Conservation (phyloP, 1,139 yeast genomes). For the Scheffersomyces illinoinensis region DNA sequence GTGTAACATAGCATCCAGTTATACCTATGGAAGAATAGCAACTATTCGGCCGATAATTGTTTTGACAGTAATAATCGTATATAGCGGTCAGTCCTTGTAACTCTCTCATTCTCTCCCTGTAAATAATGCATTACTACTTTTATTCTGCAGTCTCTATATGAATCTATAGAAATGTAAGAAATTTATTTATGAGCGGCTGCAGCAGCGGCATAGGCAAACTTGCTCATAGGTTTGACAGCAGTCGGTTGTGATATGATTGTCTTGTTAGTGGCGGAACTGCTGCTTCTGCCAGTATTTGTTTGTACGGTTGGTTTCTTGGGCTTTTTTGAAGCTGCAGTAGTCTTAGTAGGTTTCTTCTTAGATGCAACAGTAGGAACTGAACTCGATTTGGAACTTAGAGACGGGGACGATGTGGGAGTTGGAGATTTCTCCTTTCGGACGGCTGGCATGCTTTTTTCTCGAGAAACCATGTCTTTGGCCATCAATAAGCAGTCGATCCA, state of each 20-base stretch:
- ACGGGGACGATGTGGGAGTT: neutral
- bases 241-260: conserved; percentile 10
- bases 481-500: conserved; percentile 50
- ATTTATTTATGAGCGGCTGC: conserved; percentile 36
- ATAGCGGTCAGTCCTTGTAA: neutral
- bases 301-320: neutral
- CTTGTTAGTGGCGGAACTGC: neutral
- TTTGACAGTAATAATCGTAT: neutral
- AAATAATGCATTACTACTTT: neutral
- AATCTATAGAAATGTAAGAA: neutral
- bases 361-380: neutral
- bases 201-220: conserved; percentile 51
- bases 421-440: conserved; percentile 21
- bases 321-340: neutral
- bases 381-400: neutral
- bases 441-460: conserved; percentile 6
- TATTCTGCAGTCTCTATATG: neutral
- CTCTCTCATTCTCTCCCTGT: neutral
- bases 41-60: neutral
- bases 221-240: conserved; percentile 16
- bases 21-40: neutral
- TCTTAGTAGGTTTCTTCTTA: neutral
- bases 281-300: neutral
- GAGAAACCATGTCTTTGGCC: conserved; percentile 42
- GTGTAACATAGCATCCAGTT: neutral